Percentiles rank a stretch among this genome's conserved stretches.
These are phyloP conservation scores for Grosmannia clavigera DNA, from an alignment of 2,329 filamentous ascomycete species.

Conservation along the genomic window DNA sequence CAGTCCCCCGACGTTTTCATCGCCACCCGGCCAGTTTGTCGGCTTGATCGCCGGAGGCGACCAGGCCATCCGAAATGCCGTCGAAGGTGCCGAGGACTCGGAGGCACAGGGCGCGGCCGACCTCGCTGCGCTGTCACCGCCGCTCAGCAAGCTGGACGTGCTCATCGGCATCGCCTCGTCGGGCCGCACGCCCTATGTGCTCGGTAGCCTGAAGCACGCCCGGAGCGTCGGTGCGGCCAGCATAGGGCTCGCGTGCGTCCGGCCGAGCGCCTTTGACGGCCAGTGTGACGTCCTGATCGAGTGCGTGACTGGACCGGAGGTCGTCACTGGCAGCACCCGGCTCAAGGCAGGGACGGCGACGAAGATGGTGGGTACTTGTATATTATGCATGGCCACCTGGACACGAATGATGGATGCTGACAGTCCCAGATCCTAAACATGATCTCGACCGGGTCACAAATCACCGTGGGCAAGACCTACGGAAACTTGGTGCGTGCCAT, in stretches of 20 bases:
- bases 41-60: constrained; percentile 29
- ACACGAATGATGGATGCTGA: too few relatives aligned
- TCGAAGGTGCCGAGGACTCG: constrained; percentile 29
- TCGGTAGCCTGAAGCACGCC: constrained; percentile 24
- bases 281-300: constrained; percentile 20
- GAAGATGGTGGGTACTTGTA: constrained; percentile 18
- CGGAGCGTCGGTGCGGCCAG: constrained; percentile 22
- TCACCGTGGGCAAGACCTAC: constrained; percentile 27
- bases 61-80: constrained; percentile 24
- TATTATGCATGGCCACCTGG: neutral
- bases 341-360: constrained; percentile 32
- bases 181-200: constrained; percentile 28
- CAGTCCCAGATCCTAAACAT: constrained; percentile 24
- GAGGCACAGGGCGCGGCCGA: constrained; percentile 18
- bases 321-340: constrained; percentile 31
- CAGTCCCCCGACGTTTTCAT: constrained; percentile 25
- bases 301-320: constrained; percentile 28
- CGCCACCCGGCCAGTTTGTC: constrained; percentile 25
- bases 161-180: constrained; percentile 30
- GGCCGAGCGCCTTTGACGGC: constrained; percentile 17
- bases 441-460: constrained; percentile 29
- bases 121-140: constrained; percentile 13
- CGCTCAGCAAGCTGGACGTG: constrained; percentile 18
- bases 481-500: constrained; percentile 3
- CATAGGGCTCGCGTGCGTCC: constrained; percentile 25